Evolutionary conservation across 2,329 filamentous ascomycete genomes (phyloP).

Genomic region (Aureobasidium namibiae): DNA sequence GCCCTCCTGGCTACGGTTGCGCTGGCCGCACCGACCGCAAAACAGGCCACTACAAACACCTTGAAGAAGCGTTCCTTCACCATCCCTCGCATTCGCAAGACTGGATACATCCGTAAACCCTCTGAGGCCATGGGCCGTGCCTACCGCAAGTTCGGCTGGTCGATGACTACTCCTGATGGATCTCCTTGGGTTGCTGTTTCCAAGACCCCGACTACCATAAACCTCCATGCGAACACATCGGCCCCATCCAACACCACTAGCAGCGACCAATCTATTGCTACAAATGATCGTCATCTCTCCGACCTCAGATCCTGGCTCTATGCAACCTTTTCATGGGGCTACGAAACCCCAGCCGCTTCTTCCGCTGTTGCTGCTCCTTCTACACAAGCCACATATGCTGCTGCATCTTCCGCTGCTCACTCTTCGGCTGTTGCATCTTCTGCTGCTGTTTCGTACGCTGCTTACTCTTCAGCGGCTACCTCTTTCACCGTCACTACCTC

Average conservation of each 20-base stretch:
- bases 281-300: neutral
- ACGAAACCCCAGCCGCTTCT: neutral
- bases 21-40: constrained; percentile 37
- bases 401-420: neutral
- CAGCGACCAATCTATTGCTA: neutral
- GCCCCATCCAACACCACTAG: neutral
- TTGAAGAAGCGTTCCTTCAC: constrained; percentile 53
- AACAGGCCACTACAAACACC: constrained; percentile 18
- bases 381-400: neutral
- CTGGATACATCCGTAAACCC: constrained; percentile 50
- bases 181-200: neutral
- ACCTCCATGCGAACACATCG: neutral
- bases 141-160: constrained; percentile 55
- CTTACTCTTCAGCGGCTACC: neutral
- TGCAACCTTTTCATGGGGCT: constrained; percentile 4
- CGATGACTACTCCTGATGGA: constrained; percentile 9
- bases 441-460: neutral
- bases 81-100: constrained; percentile 50
- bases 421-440: neutral
- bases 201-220: neutral
- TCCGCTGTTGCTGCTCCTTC: neutral
- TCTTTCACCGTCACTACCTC: neutral
- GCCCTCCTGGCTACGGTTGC: constrained; percentile 34
- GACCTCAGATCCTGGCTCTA: neutral
- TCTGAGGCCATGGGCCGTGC: constrained; percentile 55